These are phyloP conservation scores for Iris pallida DNA, from an alignment of 116 monocot species.

Conservation along the genomic window DNA sequence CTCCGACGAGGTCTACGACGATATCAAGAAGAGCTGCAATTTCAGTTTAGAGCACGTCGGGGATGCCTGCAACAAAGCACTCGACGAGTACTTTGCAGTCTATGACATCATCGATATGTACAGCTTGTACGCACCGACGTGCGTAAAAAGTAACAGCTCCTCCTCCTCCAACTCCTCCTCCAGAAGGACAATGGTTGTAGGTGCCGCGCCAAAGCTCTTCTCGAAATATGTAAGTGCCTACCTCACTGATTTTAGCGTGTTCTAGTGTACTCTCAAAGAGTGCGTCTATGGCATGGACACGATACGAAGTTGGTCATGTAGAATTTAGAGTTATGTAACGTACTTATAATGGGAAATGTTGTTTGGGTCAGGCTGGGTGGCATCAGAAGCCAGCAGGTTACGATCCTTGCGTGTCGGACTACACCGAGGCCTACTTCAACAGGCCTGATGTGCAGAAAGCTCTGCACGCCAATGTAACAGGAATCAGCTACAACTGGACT, in stretches of 20 bases:
- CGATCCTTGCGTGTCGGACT: constrained; percentile 60
- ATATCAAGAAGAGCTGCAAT: constrained; percentile 55
- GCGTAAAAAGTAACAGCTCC: constrained; percentile 9
- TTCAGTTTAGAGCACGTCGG: constrained; percentile 32
- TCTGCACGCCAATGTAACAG: constrained; percentile 84
- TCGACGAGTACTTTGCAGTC: constrained; percentile 46
- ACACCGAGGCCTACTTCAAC: constrained; percentile 73
- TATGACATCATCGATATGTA: constrained; percentile 80
- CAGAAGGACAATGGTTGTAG: constrained; percentile 19
- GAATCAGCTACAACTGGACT: constrained; percentile 69
- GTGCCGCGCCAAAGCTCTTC: constrained; percentile 42
- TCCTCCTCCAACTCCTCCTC: constrained; percentile 6
- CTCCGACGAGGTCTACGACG: constrained; percentile 54
- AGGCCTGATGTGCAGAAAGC: constrained; percentile 80
- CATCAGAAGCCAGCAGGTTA: constrained; percentile 66
- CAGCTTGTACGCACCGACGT: constrained; percentile 54
- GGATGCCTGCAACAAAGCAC: constrained; percentile 19
- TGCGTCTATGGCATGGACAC: no score
- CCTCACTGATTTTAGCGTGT: no score
- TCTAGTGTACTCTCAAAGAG: no score
- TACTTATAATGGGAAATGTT: background rate
- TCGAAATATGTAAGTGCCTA: background rate
- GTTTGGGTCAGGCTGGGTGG: constrained; percentile 42
- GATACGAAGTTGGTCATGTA: no score
- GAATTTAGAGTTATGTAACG: no score